phyloP scores from a whole-genome alignment of 1,284 basidiomycete species.

The Trichosporon coremiiforme region DNA sequence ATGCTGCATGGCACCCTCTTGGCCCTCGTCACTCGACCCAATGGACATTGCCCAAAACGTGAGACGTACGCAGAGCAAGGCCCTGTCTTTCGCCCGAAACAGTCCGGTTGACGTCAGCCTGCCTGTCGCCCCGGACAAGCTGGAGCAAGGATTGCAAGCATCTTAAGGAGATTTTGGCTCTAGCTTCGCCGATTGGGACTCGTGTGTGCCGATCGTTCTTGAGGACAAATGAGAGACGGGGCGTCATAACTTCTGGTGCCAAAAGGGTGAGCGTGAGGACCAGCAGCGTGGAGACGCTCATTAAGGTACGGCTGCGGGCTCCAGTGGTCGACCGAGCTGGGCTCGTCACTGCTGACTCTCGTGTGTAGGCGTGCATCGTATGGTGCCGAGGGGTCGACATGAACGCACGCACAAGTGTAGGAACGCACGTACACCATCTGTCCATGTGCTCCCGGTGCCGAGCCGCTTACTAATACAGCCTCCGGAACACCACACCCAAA shows the following conservation, averaged over 20 bases:
- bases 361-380: too few species aligned
- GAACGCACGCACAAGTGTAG: not conserved
- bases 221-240: not conserved
- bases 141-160: not conserved
- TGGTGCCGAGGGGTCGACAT: too few species aligned
- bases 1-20: too few species aligned
- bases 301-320: not conserved
- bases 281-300: not conserved
- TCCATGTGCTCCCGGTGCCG: not conserved
- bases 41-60: too few species aligned
- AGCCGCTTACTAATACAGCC: not conserved
- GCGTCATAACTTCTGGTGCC: not conserved
- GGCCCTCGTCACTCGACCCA: too few species aligned
- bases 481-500: conserved; percentile 11
- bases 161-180: not conserved
- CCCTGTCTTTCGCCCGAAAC: too few species aligned
- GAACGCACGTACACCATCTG: not conserved
- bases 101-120: too few species aligned
- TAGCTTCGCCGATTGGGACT: not conserved
- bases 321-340: not conserved
- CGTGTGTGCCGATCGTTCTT: not conserved
- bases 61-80: too few species aligned
- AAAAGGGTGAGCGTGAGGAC: not conserved
- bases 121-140: too few species aligned
- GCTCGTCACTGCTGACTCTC: too few species aligned